These are phyloP conservation scores for Fistulinella prunicolor DNA, from an alignment of 768 basidiomycete species.

Conservation along the genomic window DNA sequence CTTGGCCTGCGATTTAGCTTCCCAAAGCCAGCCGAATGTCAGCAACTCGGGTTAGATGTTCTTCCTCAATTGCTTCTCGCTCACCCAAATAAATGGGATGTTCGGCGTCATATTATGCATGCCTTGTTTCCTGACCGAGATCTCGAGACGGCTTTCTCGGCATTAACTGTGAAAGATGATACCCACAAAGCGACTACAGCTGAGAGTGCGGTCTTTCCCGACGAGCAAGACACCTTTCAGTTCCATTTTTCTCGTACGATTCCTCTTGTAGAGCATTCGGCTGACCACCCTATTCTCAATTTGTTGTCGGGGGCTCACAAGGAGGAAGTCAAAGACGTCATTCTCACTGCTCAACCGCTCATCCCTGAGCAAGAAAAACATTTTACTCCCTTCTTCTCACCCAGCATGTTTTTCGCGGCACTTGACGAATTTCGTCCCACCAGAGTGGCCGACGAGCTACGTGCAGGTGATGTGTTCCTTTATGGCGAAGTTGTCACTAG, in stretches of 20 bases:
- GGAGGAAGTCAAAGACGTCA: conserved; percentile 51
- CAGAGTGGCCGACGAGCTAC: conserved; percentile 37
- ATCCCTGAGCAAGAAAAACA: conserved; percentile 34
- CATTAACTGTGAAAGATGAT: conserved; percentile 44
- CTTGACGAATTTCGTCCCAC: conserved; percentile 34
- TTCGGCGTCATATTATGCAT: conserved; percentile 14
- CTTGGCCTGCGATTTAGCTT: conserved; percentile 24
- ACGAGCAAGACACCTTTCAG: conserved; percentile 68
- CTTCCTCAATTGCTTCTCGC: conserved; percentile 31
- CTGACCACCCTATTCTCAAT: conserved; percentile 13
- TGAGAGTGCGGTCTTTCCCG: conserved; percentile 44
- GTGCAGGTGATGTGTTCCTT: conserved; percentile 72
- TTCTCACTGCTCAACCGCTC: conserved; percentile 53
- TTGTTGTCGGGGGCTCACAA: conserved; percentile 27
- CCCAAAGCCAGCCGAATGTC: not conserved
- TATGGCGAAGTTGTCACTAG: conserved; percentile 91
- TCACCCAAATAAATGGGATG: conserved; percentile 23
- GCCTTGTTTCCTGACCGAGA: conserved; percentile 18
- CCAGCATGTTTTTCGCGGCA: conserved; percentile 54
- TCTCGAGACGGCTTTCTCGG: conserved; percentile 43
- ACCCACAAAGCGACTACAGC: conserved; percentile 28
- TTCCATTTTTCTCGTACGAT: conserved; percentile 44
- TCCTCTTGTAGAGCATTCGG: conserved; percentile 26
- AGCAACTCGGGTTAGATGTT: not conserved
- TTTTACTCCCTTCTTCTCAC: conserved; percentile 70